Evolutionary conservation across 2,329 filamentous ascomycete species (phyloP).

Genomic region (Pleoardoris graminearum): DNA sequence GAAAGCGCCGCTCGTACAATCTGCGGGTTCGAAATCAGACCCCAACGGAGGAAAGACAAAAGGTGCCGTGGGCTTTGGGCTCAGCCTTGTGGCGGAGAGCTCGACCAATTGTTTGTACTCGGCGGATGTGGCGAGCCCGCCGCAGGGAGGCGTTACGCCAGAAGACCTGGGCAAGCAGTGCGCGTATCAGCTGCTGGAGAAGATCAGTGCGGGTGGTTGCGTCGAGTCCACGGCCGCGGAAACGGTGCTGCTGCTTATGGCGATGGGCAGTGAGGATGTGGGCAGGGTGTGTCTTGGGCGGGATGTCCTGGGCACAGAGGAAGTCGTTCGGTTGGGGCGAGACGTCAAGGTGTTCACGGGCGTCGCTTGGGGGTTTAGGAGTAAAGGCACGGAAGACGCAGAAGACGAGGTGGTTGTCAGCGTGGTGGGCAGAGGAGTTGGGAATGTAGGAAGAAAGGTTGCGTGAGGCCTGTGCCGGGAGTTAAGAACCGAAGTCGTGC

Average conservation of each 20-base stretch:
- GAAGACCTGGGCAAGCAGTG: slow-evolving; percentile 90
- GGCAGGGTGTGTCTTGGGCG: slow-evolving; percentile 80
- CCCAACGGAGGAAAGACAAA: slow-evolving; percentile 54
- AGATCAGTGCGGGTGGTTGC: slow-evolving; percentile 80
- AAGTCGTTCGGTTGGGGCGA: slow-evolving; percentile 76
- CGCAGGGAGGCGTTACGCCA: slow-evolving; percentile 78
- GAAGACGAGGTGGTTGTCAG: slow-evolving; percentile 77
- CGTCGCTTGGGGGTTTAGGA: slow-evolving; percentile 86
- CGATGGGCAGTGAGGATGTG: slow-evolving; percentile 96
- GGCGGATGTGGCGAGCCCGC: slow-evolving; percentile 75
- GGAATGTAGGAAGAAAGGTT: slow-evolving; percentile 93
- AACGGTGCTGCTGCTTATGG: slow-evolving; percentile 86
- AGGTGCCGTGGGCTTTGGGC: slow-evolving; percentile 86
- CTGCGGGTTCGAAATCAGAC: slow-evolving; percentile 67
- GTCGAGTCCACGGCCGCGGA: slow-evolving; percentile 71
- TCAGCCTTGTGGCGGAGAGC: slow-evolving; percentile 91
- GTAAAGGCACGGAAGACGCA: slow-evolving; percentile 51
- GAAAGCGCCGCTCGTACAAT: slow-evolving; percentile 59
- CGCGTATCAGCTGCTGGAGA: slow-evolving; percentile 86
- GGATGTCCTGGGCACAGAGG: slow-evolving; percentile 79
- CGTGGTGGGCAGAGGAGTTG: slow-evolving; percentile 89
- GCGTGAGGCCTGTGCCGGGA: too few species aligned
- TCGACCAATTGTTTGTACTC: slow-evolving; percentile 84
- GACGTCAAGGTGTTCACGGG: slow-evolving; percentile 89
- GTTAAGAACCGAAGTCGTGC: too few species aligned